Evolutionary conservation across 2,329 filamentous ascomycete species (phyloP), one percentile per base, ranked within the genome.

Genomic region (Colletotrichum salicis): DNA sequence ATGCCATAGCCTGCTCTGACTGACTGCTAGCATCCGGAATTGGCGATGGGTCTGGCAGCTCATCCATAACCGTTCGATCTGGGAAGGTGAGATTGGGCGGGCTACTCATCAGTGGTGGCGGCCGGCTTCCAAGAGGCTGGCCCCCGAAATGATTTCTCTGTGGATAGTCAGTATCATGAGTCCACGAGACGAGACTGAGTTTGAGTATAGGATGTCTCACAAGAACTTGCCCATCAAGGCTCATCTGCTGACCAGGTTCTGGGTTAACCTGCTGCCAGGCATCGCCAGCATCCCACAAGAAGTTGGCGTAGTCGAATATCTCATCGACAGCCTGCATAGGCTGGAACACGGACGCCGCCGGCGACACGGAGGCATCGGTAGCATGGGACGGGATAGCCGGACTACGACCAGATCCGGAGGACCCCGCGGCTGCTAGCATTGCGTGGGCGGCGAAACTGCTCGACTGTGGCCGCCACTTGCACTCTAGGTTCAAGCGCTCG

Each of bases 401-500:
- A 35, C 73, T 76, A 58, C 76, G 77, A 12, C 75, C 76, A 1
- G 73, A 58, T n/a, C 60, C 70, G 22, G 64, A 76, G 35, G 73
- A 72, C 48, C 75, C 74, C 59, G 67, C 65, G 52, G 76, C 71
- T 66, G 76, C 73, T 45, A 77, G 52, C 58, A 56, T 52, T 31
- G 69, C 73, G 58, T 60, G 22, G 29, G 51, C 24, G 64, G 69
- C 56, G 61, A 48, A 51, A 27, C 48, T 45, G 19, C 41, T 68
- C 27, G 64, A 63, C 72, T 82, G 75, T 37, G 81, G 77, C 51
- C 82, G 82, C 87, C 87, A 89, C 61, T 82, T 82, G 77, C 87
- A 89, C 58, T 88, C 83, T 29, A 89, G 80, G 70, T 86, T 86
- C 60, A 88, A 81, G 52, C 86, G 82, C 76, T 85, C 85, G 78